Evolutionary conservation across 2,329 filamentous ascomycete species (phyloP), one percentile per base, ranked within the genome.

Genomic region (Canariomyces notabilis): DNA sequence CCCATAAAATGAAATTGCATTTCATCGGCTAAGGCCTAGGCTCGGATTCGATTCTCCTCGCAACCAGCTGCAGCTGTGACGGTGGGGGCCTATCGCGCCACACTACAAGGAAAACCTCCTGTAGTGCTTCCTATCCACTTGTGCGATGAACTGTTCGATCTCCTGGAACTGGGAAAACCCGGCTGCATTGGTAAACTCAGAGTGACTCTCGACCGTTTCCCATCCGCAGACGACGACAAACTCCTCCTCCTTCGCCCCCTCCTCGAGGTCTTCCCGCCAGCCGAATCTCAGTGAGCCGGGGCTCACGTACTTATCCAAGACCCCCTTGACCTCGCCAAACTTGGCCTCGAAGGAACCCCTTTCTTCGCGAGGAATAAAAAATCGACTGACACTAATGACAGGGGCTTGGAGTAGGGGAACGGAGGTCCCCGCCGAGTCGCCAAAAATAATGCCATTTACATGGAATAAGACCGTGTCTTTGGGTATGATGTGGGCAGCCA

Each of bases 151-250:
- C 19, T 57, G 35, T 29, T 41, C 43, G n/a, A 64, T 20, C 22
- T 49, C 51, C 7, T 47, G 37, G 44, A 57, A 65, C 29, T 57
- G 53, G 23, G 48, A 42, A 31, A 60, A 63, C n/a, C 45, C 53
- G 8, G 56, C 40, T 3, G 53, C 46, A 42, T 56, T 40, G n/a
- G 53, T 54, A 29, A 64, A 63, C 29, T 61, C 61, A 43, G 58
- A 48, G 39, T 66, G 60, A 16, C 57, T 61, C 45, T 68, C 62
- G 7, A 66, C 58, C 21, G 65, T 61, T 14, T 62, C 57, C 55
- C 65, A 65, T 4, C 64, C 67, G 56, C 60, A 61, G 41, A 71
- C 66, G 34, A 74, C 57, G 33, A 74, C 57, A 20, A 71, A 61
- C 42, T 67, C 62, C 12, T 72, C 67, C 39, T 65, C 60, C 2